Conservation (phyloP, 2,329 filamentous ascomycete species). For the Talaromyces marneffei region DNA sequence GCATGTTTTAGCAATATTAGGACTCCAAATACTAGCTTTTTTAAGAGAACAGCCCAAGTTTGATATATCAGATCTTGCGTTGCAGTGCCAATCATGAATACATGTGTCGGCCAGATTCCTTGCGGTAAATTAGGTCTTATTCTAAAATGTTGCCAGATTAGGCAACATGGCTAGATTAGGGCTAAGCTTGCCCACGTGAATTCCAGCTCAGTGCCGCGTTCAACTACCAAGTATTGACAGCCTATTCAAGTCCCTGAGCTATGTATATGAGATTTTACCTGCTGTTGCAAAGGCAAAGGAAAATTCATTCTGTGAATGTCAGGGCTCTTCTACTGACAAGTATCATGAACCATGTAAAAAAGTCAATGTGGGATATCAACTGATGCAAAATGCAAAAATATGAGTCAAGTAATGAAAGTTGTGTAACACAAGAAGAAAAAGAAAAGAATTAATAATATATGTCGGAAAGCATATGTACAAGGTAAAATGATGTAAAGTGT, state of each 20-base stretch:
- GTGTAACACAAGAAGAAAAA: not conserved
- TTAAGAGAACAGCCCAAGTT: too few species aligned
- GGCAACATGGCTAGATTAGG: not conserved
- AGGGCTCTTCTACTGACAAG: not conserved
- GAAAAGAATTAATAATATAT: slow-evolving; percentile 12
- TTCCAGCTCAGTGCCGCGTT: not conserved
- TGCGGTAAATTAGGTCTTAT: too few species aligned
- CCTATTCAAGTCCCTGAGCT: not conserved
- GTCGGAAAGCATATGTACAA: slow-evolving; percentile 13
- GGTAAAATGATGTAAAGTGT: not conserved
- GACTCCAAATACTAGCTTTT: too few species aligned
- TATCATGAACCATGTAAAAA: not conserved
- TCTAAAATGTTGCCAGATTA: not conserved
- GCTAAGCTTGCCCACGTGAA: not conserved
- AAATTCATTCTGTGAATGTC: not conserved
- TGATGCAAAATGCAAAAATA: not conserved
- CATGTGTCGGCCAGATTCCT: too few species aligned
- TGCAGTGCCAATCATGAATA: too few species aligned
- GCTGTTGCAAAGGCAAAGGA: not conserved
- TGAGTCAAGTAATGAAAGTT: not conserved
- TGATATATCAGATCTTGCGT: too few species aligned
- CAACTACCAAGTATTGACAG: not conserved
- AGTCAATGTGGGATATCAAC: slow-evolving; percentile 1
- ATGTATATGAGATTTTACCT: not conserved
- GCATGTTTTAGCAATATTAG: too few species aligned